Evolutionary conservation across 2,329 filamentous ascomycete genomes (phyloP).

Genomic region (Epichloe brachyelytri): DNA sequence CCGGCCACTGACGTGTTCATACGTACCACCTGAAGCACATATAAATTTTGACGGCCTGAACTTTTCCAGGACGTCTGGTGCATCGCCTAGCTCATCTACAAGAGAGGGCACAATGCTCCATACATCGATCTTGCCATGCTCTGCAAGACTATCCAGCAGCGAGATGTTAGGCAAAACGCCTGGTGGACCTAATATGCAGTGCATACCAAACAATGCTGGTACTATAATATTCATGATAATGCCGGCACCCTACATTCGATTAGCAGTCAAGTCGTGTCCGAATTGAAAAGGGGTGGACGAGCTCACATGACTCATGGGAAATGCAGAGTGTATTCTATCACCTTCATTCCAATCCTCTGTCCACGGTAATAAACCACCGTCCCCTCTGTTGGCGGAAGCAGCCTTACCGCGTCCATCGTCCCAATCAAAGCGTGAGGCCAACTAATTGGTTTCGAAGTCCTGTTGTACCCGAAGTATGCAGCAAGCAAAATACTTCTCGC

Average conservation of each 20-base stretch:
- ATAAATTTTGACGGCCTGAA: constrained; percentile 21
- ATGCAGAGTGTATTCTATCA: constrained; percentile 21
- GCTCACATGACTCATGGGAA: constrained; percentile 23
- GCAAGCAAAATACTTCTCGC: constrained; percentile 22
- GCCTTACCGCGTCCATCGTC: constrained; percentile 23
- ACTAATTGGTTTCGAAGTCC: constrained; percentile 27
- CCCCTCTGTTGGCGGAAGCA: constrained; percentile 21
- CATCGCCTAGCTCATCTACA: constrained; percentile 21
- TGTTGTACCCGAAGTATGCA: constrained; percentile 31
- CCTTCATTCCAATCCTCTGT: constrained; percentile 16
- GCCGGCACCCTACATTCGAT: constrained; percentile 21
- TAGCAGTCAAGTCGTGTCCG: neutral
- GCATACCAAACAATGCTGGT: constrained; percentile 21
- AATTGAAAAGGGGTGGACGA: neutral
- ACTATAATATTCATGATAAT: constrained; percentile 28
- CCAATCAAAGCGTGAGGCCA: constrained; percentile 20
- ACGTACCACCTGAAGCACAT: constrained; percentile 20
- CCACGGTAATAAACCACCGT: constrained; percentile 17
- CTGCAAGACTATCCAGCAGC: constrained; percentile 20
- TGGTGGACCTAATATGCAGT: constrained; percentile 23
- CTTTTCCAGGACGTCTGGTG: constrained; percentile 18
- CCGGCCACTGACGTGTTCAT: neutral
- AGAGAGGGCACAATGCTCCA: constrained; percentile 26
- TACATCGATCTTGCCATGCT: constrained; percentile 22
- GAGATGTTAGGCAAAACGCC: constrained; percentile 23